Evolutionary conservation across 768 basidiomycete genomes (phyloP), one percentile per base, ranked within the genome.

Genomic region (Sutorius australiensis): DNA sequence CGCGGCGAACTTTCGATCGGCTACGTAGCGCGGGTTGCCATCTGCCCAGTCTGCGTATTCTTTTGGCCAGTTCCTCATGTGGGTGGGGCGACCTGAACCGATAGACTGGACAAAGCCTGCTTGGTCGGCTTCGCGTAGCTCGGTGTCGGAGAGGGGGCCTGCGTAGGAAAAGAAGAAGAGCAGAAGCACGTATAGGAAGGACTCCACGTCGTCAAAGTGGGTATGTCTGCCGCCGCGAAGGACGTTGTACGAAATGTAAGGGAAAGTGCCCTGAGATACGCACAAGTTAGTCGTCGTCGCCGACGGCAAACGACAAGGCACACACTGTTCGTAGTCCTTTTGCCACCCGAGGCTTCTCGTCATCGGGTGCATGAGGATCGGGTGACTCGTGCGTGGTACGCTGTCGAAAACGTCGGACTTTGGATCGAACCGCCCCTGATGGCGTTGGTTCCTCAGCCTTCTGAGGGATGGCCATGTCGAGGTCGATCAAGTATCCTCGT

Each of bases 401-500:
- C 16, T 2, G 7, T 8, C 13, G 40, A 9, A 41, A 38, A 24
- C 24, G 24, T 24, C 12, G 21, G 12, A 7, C 12, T 7, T 3
- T 12, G 21, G 39, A 21, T 24, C 3, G 9, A 10, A 8, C 36
- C 9, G 7, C 9, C 17, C 7, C 21, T 13, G 7, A 19, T 40
- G 21, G 21, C 2, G 14, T 24, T 14, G 4, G 27, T 12, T 45
- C 27, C 5, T 51, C 46, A 5, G 36, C 41, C 32, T 40, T 38
- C 40, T 50, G 3, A 72, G 47, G 46, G n/a, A 59, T 70, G 32
- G 32, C 24, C 24, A 24, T 24, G 24, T 24, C 24, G 24, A 24
- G 24, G 24, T 24, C 24, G 24, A 24, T 24, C 43, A 72, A 17
- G 37, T 67, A 72, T 1, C 68, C 70, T 33, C 55, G 16, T 37